Evolutionary conservation across 306 rosid species (phyloP), one percentile per base, ranked within the genome.

Genomic region (Quercus glauca): DNA sequence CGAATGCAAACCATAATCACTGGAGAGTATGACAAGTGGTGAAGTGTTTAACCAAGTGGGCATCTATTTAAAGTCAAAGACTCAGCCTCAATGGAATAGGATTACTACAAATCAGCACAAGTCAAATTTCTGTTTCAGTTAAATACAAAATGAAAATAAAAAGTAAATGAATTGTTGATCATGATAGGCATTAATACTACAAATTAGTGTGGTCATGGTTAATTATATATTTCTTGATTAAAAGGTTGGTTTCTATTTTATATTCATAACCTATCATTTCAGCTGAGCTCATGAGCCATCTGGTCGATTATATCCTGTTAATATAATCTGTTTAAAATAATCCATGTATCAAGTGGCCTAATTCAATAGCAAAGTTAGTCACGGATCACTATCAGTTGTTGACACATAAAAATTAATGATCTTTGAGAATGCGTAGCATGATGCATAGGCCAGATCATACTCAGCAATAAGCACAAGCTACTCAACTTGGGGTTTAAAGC

Each of bases 1-100:
- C 31, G 20, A 71, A 35, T 69, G 60, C 55, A 68, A 37, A 6
- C 64, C 55, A 28, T 12, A 74, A 56, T 28, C 21, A 55, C 5
- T 68, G 63, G 49, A 61, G 20, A 45, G 72, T 74, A 23, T 12
- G 81, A 73, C 81, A 77, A 74, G 81, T 56, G 71, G 80, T 76
- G 9, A 78, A 72, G 67, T 52, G 53, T 75, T 33, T 20, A 78
- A 74, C 55, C 35, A 72, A 68, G 53, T 64, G 43, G 70, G 70
- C 31, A 29, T 64, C 70, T 17, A 15, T 59, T 59, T 11, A 4
- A 23, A 59, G 28, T 59, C 65, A 11, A 59, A 49, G 17, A 49
- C 17, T 49, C 4, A 49, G 53, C 17, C 53, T 49, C 17, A 49
- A 49, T 49, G 28, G 65, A 59, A 21, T 20, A 23, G 7, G 5